Evolutionary conservation across 768 basidiomycete genomes (phyloP).

Genomic region (Pleurotus citrinopileatus): DNA sequence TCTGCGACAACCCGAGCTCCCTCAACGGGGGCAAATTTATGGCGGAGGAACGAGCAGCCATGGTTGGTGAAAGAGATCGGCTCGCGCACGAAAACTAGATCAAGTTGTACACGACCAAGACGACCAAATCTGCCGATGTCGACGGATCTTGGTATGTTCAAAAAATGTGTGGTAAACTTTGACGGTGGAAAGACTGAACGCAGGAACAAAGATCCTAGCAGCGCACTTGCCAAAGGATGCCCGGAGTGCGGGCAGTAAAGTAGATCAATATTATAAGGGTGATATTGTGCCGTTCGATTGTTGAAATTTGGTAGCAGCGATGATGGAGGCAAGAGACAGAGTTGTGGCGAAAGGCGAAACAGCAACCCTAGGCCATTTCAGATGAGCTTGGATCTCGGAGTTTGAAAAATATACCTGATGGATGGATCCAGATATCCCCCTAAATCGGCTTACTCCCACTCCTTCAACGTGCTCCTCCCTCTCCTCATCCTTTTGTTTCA

Average conservation of each 20-base stretch:
- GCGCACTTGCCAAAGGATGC: not conserved
- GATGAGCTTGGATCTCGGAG: conserved; percentile 11
- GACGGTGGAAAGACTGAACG: not conserved
- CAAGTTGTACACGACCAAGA: conserved; percentile 20
- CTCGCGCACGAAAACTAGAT: conserved; percentile 33
- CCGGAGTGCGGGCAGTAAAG: not conserved
- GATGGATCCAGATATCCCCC: conserved; percentile 11
- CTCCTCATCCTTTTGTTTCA: not conserved
- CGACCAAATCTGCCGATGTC: conserved; percentile 59
- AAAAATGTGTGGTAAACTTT: not conserved
- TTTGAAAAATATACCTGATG: conserved; percentile 9
- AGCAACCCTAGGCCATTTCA: conserved; percentile 6
- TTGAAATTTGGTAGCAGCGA: conserved; percentile 3
- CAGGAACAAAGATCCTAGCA: not conserved
- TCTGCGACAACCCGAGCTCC: conserved; percentile 46
- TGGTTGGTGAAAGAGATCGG: not conserved
- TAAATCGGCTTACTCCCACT: not conserved
- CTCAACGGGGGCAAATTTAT: conserved; percentile 2
- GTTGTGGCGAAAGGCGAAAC: conserved; percentile 2
- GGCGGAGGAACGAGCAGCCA: not conserved
- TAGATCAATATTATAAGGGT: not conserved
- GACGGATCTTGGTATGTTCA: conserved; percentile 45
- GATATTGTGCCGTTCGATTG: conserved; percentile 1
- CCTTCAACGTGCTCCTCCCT: not conserved
- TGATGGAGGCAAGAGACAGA: conserved; percentile 10